Base-by-base conservation (phyloP, 2,329 filamentous ascomycete species). In the Alternaria consortialis region DNA sequence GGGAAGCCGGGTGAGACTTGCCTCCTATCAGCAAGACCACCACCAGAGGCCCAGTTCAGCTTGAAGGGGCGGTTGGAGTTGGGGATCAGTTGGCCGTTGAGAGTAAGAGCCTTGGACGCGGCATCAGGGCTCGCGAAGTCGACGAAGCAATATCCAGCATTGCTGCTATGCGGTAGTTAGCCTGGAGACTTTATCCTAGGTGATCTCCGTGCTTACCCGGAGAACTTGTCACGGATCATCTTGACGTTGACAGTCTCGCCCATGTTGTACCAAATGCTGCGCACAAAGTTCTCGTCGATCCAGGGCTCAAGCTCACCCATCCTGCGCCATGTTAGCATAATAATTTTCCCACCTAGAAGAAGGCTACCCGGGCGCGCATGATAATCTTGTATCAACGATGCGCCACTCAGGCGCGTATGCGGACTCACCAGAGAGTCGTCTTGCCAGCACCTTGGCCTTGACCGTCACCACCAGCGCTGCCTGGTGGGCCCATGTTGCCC, bases 281-380 rank as follows among this genome's bases (percentile, higher is more conserved):
- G 94, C 77, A 99, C 92, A 80, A 98, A 99, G 82, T 94, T 96
- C 84, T 99, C 95, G 74, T 99, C 95, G 83, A 99, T 98, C 95
- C 95, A 99, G 29, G 93, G 92, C 81, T 98, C 94, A 66, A 99
- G 90, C 80, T 99, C 95, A 71, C 95, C 95, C 95, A 99, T 99
- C 94, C 94, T 97, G 70, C 60, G 50, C 23, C 15, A 12, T 54
- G 71, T 78, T 62, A 78, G 74, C 64, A 56, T 52, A 37, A 31
- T 3, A 12, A 47, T 48, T 20, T 5, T 23, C 29, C 31, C 12
- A 31, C 52, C 48, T 31, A 32, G 39, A 47, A 0, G 20, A 27
- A 23, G 15, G 53, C 25, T 37, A 31, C 34, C 32, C 23, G 32
- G 12, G 40, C 31, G 50, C 48, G 43, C 6, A 31, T 40, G 51